These are phyloP conservation scores for Botrytis tulipae DNA, from an alignment of 2,329 filamentous ascomycete genomes.

Conservation along the genomic window DNA sequence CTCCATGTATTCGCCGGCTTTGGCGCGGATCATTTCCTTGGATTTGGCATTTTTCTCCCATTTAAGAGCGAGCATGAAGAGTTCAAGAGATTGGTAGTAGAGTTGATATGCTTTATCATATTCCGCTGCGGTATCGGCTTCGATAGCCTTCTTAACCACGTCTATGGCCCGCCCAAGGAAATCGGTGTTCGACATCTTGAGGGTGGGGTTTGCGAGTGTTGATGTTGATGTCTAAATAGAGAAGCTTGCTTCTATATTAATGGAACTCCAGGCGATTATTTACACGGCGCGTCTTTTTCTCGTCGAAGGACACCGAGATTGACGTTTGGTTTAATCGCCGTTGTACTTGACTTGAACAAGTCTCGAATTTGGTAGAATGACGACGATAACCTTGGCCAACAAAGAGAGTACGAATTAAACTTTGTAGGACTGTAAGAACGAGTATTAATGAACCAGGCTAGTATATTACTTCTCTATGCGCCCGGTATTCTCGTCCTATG, in stretches of 20 bases:
- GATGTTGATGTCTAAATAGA: not conserved
- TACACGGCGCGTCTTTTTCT: not conserved
- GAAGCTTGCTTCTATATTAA: not conserved
- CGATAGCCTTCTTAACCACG: slow-evolving; percentile 95
- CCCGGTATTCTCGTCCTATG: not conserved
- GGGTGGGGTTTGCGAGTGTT: slow-evolving; percentile 11
- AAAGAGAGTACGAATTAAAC: not conserved
- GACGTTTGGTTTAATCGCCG: not conserved
- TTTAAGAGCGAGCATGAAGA: slow-evolving; percentile 98
- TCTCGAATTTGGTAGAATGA: slow-evolving; percentile 5
- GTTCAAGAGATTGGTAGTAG: slow-evolving; percentile 93
- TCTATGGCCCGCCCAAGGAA: slow-evolving; percentile 96
- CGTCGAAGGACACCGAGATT: not conserved
- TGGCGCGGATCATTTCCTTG: slow-evolving; percentile 95
- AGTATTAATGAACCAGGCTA: not conserved
- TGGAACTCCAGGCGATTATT: not conserved
- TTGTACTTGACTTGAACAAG: not conserved
- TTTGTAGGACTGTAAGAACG: not conserved
- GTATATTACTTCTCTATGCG: not conserved
- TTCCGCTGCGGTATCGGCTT: slow-evolving; percentile 89
- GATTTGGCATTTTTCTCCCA: slow-evolving; percentile 99
- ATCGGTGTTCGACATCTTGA: slow-evolving; percentile 88
- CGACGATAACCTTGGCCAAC: not conserved
- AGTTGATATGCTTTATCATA: slow-evolving; percentile 96
- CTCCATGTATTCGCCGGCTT: slow-evolving; percentile 97